Evolutionary conservation across 768 basidiomycete genomes (phyloP), one percentile per base, ranked within the genome.

Genomic region (Kwoniella bestiolae): DNA sequence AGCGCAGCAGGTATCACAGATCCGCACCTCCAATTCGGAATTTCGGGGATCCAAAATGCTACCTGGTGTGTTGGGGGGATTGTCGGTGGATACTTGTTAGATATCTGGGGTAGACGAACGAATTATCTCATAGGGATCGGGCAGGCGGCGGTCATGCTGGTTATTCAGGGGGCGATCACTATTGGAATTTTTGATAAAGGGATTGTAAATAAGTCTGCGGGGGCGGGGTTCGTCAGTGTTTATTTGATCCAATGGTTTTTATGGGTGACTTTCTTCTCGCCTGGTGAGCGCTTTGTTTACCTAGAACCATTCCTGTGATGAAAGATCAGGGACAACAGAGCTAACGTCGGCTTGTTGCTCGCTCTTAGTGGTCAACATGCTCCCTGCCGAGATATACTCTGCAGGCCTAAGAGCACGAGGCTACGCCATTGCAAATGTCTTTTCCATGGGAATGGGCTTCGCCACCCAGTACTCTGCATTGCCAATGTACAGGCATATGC

Each of bases 181-280:
- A 14, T 73, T 16, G 71, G 68, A 1, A 73, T 73, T 18, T 73
- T 73, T 51, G 71, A 73, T 38, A 73, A 73, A 45, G 69, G 69
- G 5, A 68, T 62, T 5, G 69, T 44, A 3, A 73, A 73, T 41
- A 66, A 70, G 32, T 61, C 71, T 9, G 71, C 71, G 9, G 71
- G 71, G 6, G 71, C 71, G 11, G 71, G 71, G 4, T 73, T 73
- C 28, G 71, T 73, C 23, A 67, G 16, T 1, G 66, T 73, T 21
- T 73, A 73, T 47, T 52, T 73, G 28, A 60, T 73, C 26, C 71
- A 73, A 44, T 73, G 71, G 71, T 73, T 73, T 60, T 41, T 73
- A 28, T 73, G 71, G 71, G 71, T 73, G 12, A 73, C 51, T 23
- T 73, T 67, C 63, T 70, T 73, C 51, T 62, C 65, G 3, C 71